These are phyloP conservation scores for Tricholoma furcatifolium DNA, from an alignment of 768 basidiomycete genomes.

Conservation along the genomic window DNA sequence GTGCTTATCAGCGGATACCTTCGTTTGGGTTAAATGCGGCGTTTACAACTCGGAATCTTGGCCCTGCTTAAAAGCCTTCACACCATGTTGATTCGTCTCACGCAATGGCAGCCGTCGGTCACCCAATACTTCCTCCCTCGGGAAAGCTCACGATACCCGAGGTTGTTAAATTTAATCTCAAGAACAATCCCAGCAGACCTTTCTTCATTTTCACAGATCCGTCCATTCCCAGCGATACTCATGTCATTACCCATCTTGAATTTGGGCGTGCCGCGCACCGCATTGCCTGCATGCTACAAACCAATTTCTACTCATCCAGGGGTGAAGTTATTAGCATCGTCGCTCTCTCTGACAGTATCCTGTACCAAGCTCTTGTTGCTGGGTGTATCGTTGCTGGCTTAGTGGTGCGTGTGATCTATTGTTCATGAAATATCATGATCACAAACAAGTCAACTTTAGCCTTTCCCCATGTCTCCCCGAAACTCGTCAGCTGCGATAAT, in stretches of 20 bases:
- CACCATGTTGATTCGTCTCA: too few species aligned
- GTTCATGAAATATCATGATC: too few species aligned
- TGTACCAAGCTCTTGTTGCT: constrained; percentile 32
- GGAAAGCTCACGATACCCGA: background rate
- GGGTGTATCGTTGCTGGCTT: constrained; percentile 28
- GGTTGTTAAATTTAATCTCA: constrained; percentile 14
- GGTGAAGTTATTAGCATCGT: constrained; percentile 26
- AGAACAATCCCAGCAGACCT: constrained; percentile 17
- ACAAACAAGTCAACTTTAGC: constrained; percentile 14
- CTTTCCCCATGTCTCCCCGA: constrained; percentile 27
- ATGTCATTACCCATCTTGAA: constrained; percentile 31
- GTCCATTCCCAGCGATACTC: constrained; percentile 13
- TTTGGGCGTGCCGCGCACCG: constrained; percentile 39
- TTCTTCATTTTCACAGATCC: constrained; percentile 18
- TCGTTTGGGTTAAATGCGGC: too few species aligned
- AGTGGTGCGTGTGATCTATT: constrained; percentile 17
- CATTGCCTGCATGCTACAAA: constrained; percentile 30
- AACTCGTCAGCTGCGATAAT: constrained; percentile 17
- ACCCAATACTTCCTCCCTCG: too few species aligned
- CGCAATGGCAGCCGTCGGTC: too few species aligned
- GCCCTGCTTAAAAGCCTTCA: too few species aligned
- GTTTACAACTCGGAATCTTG: too few species aligned
- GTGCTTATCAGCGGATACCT: too few species aligned
- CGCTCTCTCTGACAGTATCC: constrained; percentile 22
- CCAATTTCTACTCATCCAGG: constrained; percentile 4